A percentile compares a stretch with the other conserved stretches of the same genome.
phyloP scores from a whole-genome alignment of 495 filamentous ascomycete genomes.

The Tuber brumale region DNA sequence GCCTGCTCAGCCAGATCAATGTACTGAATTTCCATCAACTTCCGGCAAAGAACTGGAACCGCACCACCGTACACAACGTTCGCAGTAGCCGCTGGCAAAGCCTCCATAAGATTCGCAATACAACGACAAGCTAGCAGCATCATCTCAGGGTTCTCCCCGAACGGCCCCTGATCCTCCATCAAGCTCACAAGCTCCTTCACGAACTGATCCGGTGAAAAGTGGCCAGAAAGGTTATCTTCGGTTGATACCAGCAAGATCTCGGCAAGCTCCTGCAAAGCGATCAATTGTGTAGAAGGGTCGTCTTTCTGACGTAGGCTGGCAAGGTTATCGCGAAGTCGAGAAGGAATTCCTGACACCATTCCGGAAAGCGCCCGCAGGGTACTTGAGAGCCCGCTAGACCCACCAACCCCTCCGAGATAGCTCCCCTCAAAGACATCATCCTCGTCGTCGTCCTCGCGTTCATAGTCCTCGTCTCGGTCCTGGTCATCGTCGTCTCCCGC shows the following conservation, averaged over 20 bases:
- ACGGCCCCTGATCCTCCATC: constrained; percentile 81
- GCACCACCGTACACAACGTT: constrained; percentile 95
- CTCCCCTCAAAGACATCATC: constrained; percentile 70
- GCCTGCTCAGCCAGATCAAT: constrained; percentile 98
- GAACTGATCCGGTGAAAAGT: constrained; percentile 89
- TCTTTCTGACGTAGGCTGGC: constrained; percentile 78
- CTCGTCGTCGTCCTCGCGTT: constrained; percentile 48
- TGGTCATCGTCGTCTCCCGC: constrained; percentile 50
- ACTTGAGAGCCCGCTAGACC: constrained; percentile 62
- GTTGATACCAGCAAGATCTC: constrained; percentile 90
- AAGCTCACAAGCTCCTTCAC: constrained; percentile 88
- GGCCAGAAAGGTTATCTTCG: constrained; percentile 91
- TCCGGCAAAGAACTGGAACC: constrained; percentile 87
- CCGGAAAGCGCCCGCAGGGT: constrained; percentile 81
- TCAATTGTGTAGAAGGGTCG: constrained; percentile 79
- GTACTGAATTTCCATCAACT: constrained; percentile 87
- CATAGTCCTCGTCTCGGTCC: constrained; percentile 50
- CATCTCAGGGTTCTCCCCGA: constrained; percentile 89
- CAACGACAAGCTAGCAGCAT: constrained; percentile 96
- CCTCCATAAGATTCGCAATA: constrained; percentile 97
- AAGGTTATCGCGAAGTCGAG: constrained; percentile 75
- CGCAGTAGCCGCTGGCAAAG: constrained; percentile 80
- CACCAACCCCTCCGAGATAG: constrained; percentile 60
- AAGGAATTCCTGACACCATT: constrained; percentile 78
- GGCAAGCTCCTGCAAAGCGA: constrained; percentile 87